Conservation (phyloP, 768 basidiomycete species). For the Mycena chlorophos region DNA sequence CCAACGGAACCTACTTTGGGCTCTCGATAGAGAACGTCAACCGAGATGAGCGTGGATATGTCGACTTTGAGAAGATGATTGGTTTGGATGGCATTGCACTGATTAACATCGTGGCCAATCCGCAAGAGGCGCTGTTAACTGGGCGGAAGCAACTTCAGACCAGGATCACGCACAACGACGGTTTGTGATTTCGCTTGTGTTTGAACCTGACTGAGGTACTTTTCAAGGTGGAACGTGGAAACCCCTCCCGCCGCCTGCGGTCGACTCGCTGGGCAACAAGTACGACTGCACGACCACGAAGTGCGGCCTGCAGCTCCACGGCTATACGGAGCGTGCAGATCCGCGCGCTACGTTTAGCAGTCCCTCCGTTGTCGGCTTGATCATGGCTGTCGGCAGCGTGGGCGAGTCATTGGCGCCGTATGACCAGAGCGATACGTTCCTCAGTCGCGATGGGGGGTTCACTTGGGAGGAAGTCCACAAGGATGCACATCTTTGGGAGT, state of each 20-base stretch:
- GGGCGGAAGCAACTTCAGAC: slow-evolving; percentile 77
- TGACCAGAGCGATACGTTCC: slow-evolving; percentile 89
- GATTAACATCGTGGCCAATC: slow-evolving; percentile 86
- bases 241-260: slow-evolving; percentile 66
- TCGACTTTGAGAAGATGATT: slow-evolving; percentile 97
- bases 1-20: slow-evolving; percentile 96
- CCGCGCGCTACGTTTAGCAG: slow-evolving; percentile 92
- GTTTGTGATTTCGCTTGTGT: slow-evolving; percentile 39
- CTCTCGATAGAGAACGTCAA: slow-evolving; percentile 87
- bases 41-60: slow-evolving; percentile 82
- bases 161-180: slow-evolving; percentile 95
- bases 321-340: slow-evolving; percentile 91
- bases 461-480: slow-evolving; percentile 99
- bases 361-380: slow-evolving; percentile 85
- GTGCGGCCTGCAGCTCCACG: slow-evolving; percentile 89
- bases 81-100: slow-evolving; percentile 95
- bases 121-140: slow-evolving; percentile 68
- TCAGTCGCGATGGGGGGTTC: slow-evolving; percentile 94
- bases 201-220: too few relatives aligned
- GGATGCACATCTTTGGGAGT: slow-evolving; percentile 96
- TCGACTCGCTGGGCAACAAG: slow-evolving; percentile 70
- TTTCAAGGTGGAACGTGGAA: slow-evolving; percentile 92
- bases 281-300: slow-evolving; percentile 71
- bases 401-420: slow-evolving; percentile 82
- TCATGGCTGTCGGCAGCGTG: slow-evolving; percentile 97